A percentile compares a stretch with the other conserved stretches of the same genome.
phyloP scores from a whole-genome alignment of 2,329 filamentous ascomycete genomes.

The Penicillium sp. region DNA sequence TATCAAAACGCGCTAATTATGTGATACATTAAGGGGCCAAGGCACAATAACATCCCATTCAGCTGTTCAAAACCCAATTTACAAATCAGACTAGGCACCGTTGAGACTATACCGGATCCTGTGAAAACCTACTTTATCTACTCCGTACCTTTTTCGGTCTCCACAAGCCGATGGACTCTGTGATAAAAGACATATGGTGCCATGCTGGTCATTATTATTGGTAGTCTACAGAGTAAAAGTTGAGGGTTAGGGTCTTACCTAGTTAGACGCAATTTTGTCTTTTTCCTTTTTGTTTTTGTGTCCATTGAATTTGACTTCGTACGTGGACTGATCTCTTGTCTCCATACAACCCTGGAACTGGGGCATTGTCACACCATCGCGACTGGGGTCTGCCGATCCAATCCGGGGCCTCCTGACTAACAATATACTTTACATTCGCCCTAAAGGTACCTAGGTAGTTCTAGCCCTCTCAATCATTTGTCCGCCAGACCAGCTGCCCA shows the following conservation, averaged over 20 bases:
- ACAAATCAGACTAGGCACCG: neutral
- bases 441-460: too few species aligned
- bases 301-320: neutral
- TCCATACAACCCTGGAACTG: slow-evolving; percentile 7
- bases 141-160: slow-evolving; percentile 2
- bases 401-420: neutral
- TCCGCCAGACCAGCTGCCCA: neutral
- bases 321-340: slow-evolving; percentile 11
- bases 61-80: neutral
- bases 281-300: neutral
- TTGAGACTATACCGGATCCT: slow-evolving; percentile 1
- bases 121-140: slow-evolving; percentile 10
- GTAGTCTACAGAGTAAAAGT: neutral
- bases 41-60: neutral
- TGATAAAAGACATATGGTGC: slow-evolving; percentile 9
- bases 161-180: slow-evolving; percentile 18
- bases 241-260: neutral
- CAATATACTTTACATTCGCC: too few species aligned
- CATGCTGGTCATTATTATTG: slow-evolving; percentile 5
- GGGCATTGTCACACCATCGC: slow-evolving; percentile 15
- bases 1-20: neutral
- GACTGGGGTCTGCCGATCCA: neutral
- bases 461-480: neutral
- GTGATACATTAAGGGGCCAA: neutral
- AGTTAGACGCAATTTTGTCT: neutral